Conservation (phyloP, 78 protist genomes). For the Polysphondylium violaceum region DNA sequence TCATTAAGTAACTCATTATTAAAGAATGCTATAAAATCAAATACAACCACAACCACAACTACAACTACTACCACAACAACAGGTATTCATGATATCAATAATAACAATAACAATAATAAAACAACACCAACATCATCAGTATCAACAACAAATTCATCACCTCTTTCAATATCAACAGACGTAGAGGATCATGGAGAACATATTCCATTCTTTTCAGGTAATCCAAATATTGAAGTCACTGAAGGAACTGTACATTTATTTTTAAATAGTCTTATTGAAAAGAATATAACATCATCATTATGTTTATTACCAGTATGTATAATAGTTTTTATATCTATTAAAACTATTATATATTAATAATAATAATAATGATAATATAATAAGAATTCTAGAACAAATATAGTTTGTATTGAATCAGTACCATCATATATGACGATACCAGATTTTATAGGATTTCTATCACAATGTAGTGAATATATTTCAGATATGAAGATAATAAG, state of each 20-base stretch:
- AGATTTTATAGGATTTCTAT: slow-evolving; percentile 58
- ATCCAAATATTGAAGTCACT: slow-evolving; percentile 77
- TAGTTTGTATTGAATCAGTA: slow-evolving; percentile 71
- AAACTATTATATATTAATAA: not conserved
- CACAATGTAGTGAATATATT: slow-evolving; percentile 6
- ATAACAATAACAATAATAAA: not conserved
- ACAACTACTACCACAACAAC: not conserved
- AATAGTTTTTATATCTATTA: not conserved
- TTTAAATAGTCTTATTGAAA: slow-evolving; percentile 21
- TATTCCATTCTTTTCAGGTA: slow-evolving; percentile 85
- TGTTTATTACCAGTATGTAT: slow-evolving; percentile 68
- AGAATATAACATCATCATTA: slow-evolving; percentile 30
- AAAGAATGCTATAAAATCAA: not conserved
- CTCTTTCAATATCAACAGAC: not conserved
- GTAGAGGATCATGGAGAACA: not conserved
- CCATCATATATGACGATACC: slow-evolving; percentile 79
- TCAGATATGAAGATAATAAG: slow-evolving; percentile 69
- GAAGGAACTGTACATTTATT: slow-evolving; percentile 83
- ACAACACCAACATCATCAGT: not conserved
- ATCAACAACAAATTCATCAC: not conserved
- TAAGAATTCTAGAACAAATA: slow-evolving; percentile 42
- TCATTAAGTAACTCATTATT: not conserved
- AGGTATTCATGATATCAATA: not conserved
- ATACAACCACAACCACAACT: not conserved
- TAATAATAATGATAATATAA: not conserved